Evolutionary conservation across 1,284 basidiomycete species (phyloP).

Genomic region (Puccinia triticina): DNA sequence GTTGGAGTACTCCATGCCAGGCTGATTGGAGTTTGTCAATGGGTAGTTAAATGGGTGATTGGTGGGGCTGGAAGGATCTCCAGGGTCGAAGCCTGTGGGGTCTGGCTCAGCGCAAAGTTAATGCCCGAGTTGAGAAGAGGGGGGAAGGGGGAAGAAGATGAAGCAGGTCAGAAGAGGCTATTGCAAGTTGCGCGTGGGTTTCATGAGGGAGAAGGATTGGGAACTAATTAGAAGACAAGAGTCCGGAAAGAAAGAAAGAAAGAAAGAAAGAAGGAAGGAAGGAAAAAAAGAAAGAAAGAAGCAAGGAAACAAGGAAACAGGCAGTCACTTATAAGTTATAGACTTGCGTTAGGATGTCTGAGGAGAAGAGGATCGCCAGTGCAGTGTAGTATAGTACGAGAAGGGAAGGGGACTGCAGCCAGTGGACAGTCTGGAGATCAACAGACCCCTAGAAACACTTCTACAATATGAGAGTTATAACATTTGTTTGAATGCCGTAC

Average conservation of each 20-base stretch:
- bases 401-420: too few relatives aligned
- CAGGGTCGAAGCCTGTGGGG: not conserved
- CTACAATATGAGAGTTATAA: too few relatives aligned
- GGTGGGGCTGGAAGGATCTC: not conserved
- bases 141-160: not conserved
- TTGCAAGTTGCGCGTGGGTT: not conserved
- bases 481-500: too few relatives aligned
- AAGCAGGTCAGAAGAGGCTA: not conserved
- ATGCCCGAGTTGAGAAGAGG: not conserved
- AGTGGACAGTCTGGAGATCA: too few relatives aligned
- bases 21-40: not conserved
- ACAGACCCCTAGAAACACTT: too few relatives aligned
- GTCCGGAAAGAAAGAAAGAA: too few relatives aligned
- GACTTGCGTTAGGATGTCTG: not conserved
- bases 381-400: too few relatives aligned
- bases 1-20: not conserved
- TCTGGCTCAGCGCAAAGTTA: not conserved
- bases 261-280: too few relatives aligned
- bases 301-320: not conserved
- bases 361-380: not conserved
- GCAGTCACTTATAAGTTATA: too few relatives aligned
- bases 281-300: too few relatives aligned
- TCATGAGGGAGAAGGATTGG: not conserved
- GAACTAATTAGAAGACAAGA: slow-evolving; percentile 2
- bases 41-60: not conserved